phyloP scores from a whole-genome alignment of 2,329 filamentous ascomycete genomes.

The Fusarium virguliforme region DNA sequence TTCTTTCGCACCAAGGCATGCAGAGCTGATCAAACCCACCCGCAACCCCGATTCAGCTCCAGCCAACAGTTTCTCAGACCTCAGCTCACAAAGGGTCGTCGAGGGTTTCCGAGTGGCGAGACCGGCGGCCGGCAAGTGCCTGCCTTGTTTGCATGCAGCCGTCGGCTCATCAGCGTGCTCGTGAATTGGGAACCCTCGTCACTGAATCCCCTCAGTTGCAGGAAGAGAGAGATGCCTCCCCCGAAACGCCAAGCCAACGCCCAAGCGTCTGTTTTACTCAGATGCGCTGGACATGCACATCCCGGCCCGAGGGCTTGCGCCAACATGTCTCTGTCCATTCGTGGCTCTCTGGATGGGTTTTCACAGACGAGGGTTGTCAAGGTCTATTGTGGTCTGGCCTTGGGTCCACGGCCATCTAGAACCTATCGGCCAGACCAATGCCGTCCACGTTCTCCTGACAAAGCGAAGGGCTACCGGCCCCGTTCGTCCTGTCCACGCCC shows the following conservation, averaged over 20 bases:
- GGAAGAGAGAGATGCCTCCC: not conserved
- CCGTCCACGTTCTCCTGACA: constrained; percentile 14
- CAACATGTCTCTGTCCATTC: constrained; percentile 28
- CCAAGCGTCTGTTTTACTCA: constrained; percentile 19
- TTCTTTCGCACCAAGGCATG: constrained; percentile 5
- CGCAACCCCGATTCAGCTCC: not conserved
- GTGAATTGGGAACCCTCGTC: constrained; percentile 1
- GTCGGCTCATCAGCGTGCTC: constrained; percentile 1
- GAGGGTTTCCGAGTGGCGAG: constrained; percentile 13
- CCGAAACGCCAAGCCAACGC: constrained; percentile 1
- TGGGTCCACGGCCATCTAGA: constrained; percentile 38
- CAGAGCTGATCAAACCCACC: constrained; percentile 12
- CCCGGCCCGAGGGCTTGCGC: constrained; percentile 15
- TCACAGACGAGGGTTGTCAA: constrained; percentile 4
- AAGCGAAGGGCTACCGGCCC: not conserved
- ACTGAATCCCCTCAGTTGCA: constrained; percentile 12
- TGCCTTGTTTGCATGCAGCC: constrained; percentile 5
- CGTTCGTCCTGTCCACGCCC: not conserved
- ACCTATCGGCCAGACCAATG: constrained; percentile 18
- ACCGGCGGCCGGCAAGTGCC: not conserved
- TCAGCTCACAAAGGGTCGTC: constrained; percentile 1
- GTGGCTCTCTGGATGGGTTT: constrained; percentile 13
- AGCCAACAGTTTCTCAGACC: constrained; percentile 3
- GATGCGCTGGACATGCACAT: constrained; percentile 20
- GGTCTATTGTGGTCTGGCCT: constrained; percentile 26